Conservation (phyloP, 2,329 filamentous ascomycete species). For the Rosellinia necatrix region DNA sequence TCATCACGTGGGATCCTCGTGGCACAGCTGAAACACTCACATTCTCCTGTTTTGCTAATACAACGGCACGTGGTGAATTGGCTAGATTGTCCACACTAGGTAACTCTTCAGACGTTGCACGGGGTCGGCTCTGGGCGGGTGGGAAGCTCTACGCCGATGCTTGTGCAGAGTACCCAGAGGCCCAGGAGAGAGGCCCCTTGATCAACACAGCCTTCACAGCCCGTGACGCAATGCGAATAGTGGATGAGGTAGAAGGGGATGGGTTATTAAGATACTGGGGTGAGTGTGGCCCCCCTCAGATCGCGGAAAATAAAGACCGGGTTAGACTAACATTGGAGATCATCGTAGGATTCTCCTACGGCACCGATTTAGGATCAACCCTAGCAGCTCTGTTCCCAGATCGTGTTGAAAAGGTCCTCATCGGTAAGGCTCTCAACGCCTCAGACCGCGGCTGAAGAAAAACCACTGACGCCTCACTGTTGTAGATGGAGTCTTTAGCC, state of each 20-base stretch:
- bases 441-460: neutral
- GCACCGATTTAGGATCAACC: slow-evolving; percentile 46
- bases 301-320: neutral
- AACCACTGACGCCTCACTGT: neutral
- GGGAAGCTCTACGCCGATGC: slow-evolving; percentile 28
- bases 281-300: slow-evolving; percentile 23
- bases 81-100: slow-evolving; percentile 10
- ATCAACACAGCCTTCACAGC: slow-evolving; percentile 43
- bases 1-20: slow-evolving; percentile 39
- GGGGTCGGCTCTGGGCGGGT: slow-evolving; percentile 29
- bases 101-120: slow-evolving; percentile 28
- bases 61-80: slow-evolving; percentile 1
- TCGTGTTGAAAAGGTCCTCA: slow-evolving; percentile 44
- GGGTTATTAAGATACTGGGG: slow-evolving; percentile 46
- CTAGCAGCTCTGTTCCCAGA: slow-evolving; percentile 50
- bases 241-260: slow-evolving; percentile 46
- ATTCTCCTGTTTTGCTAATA: slow-evolving; percentile 29
- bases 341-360: slow-evolving; percentile 46
- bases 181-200: slow-evolving; percentile 33
- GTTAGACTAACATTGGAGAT: slow-evolving; percentile 13
- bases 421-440: slow-evolving; percentile 42
- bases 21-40: slow-evolving; percentile 28
- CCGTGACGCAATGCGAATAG: slow-evolving; percentile 46
- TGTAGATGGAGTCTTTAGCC: slow-evolving; percentile 32
- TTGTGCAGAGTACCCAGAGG: slow-evolving; percentile 33